These are phyloP conservation scores for Solanum pimpinellifolium DNA, from an alignment of 257 asterid species.

Conservation along the genomic window DNA sequence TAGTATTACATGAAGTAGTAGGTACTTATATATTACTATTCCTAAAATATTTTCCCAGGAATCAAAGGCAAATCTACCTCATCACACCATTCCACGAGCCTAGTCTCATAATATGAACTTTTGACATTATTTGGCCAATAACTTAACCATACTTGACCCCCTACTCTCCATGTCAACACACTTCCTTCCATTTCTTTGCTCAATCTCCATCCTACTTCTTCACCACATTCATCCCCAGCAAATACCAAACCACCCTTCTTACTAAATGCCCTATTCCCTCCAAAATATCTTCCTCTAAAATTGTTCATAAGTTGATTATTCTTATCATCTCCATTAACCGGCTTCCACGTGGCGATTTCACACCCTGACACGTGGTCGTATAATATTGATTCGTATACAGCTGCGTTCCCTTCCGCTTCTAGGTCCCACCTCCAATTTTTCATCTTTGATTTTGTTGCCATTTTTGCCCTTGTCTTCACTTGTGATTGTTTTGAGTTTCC, in stretches of 20 bases:
- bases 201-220: slow-evolving; percentile 56
- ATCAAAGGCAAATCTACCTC: slow-evolving; percentile 84
- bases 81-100: slow-evolving; percentile 75
- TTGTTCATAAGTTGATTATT: background rate
- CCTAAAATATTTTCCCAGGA: slow-evolving; percentile 7
- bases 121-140: slow-evolving; percentile 54
- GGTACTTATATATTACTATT: background rate
- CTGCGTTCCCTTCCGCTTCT: slow-evolving; percentile 74
- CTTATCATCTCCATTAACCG: slow-evolving; percentile 13
- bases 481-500: slow-evolving; percentile 28
- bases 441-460: slow-evolving; percentile 40
- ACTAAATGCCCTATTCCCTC: slow-evolving; percentile 46
- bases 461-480: slow-evolving; percentile 47
- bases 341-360: slow-evolving; percentile 66
- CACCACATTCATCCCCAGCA: slow-evolving; percentile 54
- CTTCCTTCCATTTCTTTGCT: slow-evolving; percentile 86
- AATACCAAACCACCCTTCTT: slow-evolving; percentile 67
- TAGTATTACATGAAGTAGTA: background rate
- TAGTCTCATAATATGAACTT: slow-evolving; percentile 45
- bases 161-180: slow-evolving; percentile 81
- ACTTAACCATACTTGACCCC: slow-evolving; percentile 69
- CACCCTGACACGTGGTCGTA: slow-evolving; percentile 50
- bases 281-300: slow-evolving; percentile 32
- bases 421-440: slow-evolving; percentile 95
- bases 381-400: slow-evolving; percentile 40